Evolutionary conservation across 2,329 filamentous ascomycete genomes (phyloP), one percentile per base, ranked within the genome.

Genomic region (Beauveria sp.): DNA sequence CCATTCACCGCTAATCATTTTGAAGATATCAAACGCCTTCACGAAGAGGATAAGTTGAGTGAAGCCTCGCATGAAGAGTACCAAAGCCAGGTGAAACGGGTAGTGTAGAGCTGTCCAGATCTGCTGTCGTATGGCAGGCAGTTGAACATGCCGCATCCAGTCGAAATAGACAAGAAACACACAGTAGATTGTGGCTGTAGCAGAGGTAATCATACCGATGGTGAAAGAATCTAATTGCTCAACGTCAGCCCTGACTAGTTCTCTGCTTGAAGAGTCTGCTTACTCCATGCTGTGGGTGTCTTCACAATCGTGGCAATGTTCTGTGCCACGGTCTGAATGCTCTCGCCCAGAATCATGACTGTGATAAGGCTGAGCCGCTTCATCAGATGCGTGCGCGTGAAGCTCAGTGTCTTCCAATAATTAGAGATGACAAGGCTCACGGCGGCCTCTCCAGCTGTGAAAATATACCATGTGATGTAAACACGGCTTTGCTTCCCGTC

Each of bases 291-390:
- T 55, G 74, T 72, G 1, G 75, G 73, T 31, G 72, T 72, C 62
- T 79, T 73, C 1, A 79, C 77, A 9, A 81, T 74, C 1, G 77
- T 80, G 46, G 80, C 81, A 20, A 88, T 82, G 42, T 76, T 76
- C 61, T 75, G 73, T 1, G 74, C 73, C 8, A 88, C 75, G n/a
- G 83, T 80, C 45, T 88, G 85, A 18, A 86, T 82, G 56, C 85
- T 85, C 67, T 88, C 86, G 16, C 86, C 86, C 62, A 88, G 80
- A 61, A 89, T 84, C 64, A 88, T 87, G 53, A 88, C 76, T 0
- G 85, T 88, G 61, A 88, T 75, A 2, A 88, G 75, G 14, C 80
- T 82, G 79, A 88, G 82, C 10, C 87, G 79, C 67, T 86, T 83
- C 67, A 85, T 84, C 60, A 88, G 70, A 68, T 88, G 84, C 0